Conservation (phyloP, 2,329 filamentous ascomycete genomes). For the Sporothrix variecibatus region DNA sequence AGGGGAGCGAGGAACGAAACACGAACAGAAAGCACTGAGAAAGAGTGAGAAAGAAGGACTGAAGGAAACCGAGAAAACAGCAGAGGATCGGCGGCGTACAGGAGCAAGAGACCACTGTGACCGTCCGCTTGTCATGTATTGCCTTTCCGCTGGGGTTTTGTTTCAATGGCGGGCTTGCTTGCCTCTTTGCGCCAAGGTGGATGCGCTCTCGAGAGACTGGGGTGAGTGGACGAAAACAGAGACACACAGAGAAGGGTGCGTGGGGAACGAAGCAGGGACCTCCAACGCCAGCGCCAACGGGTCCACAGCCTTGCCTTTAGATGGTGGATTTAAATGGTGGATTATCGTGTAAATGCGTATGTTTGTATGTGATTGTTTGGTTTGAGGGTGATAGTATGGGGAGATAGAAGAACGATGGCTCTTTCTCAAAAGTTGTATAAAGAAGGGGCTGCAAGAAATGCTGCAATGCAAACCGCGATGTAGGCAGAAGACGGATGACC, state of each 20-base stretch:
- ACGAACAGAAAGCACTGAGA: neutral
- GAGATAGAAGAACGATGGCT: neutral
- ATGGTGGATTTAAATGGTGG: neutral
- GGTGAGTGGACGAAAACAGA: neutral
- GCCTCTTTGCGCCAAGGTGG: constrained; percentile 17
- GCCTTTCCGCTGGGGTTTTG: neutral
- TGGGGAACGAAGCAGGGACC: neutral
- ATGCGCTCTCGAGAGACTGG: neutral
- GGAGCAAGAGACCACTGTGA: neutral
- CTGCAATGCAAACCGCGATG: neutral
- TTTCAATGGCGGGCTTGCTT: constrained; percentile 16
- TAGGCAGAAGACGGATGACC: neutral
- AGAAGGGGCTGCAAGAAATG: neutral
- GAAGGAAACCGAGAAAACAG: neutral
- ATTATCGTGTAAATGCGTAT: neutral
- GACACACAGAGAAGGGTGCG: neutral
- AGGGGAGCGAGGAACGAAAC: neutral
- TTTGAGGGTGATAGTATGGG: neutral
- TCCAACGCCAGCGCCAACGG: neutral
- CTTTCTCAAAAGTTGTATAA: neutral
- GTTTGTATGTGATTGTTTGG: neutral
- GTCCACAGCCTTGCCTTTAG: constrained; percentile 15
- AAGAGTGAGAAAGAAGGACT: neutral
- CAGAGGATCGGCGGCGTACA: neutral
- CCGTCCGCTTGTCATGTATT: neutral